Percentiles rank a stretch among this genome's conserved stretches.
Evolutionary conservation across 306 rosid genomes (phyloP).

Genomic region (Pachyrhizus erosus): DNA sequence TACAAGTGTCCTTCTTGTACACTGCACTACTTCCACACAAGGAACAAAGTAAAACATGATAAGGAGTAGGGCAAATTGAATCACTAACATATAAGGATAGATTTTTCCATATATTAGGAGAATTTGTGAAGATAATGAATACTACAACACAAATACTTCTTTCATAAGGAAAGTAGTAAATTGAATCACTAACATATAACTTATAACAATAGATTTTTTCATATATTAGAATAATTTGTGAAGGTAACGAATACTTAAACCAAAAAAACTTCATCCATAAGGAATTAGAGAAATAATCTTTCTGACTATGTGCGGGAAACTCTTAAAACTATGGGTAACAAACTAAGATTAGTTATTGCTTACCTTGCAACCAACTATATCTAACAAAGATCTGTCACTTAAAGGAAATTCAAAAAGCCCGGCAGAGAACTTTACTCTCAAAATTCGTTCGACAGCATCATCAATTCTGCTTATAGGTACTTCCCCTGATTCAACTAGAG

Average conservation of each 20-base stretch:
- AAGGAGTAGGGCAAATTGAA: background rate
- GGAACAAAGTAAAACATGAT: background rate
- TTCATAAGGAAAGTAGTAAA: background rate
- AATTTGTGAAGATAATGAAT: background rate
- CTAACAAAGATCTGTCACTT: conserved; percentile 71
- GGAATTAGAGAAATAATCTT: background rate
- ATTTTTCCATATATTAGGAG: background rate
- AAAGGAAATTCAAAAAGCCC: conserved; percentile 81
- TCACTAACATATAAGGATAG: background rate
- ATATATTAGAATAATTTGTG: background rate
- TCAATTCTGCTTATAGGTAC: conserved; percentile 72
- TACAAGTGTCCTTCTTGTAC: background rate
- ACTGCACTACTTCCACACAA: background rate
- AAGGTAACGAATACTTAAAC: background rate
- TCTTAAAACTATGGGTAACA: background rate
- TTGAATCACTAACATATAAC: background rate
- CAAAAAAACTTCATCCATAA: background rate
- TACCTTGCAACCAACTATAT: conserved; percentile 88
- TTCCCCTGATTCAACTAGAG: conserved; percentile 70
- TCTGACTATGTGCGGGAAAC: background rate
- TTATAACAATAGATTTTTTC: background rate
- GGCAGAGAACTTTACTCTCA: conserved; percentile 85
- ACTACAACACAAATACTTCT: background rate
- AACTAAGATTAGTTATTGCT: conserved; percentile 7
- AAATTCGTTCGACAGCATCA: conserved; percentile 83